phyloP scores from a whole-genome alignment of 2,329 filamentous ascomycete genomes.

The Phymatotrichopsis omnivora region DNA sequence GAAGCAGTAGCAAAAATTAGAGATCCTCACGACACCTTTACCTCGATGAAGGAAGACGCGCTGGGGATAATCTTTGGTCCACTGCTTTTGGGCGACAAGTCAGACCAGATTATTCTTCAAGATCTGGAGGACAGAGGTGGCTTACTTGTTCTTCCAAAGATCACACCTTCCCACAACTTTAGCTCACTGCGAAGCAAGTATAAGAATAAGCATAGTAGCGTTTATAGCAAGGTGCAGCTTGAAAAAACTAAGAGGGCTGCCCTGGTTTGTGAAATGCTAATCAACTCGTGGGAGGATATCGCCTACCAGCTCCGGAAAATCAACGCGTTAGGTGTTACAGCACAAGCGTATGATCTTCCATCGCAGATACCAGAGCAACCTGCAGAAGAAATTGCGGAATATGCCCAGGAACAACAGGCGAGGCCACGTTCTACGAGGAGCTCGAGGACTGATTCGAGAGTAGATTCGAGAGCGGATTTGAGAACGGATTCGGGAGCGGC shows the following conservation, averaged over 20 bases:
- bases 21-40: conserved; percentile 44
- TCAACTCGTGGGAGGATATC: conserved; percentile 54
- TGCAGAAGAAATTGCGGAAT: not conserved
- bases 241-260: conserved; percentile 35
- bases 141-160: conserved; percentile 22
- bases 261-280: conserved; percentile 51
- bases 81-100: conserved; percentile 47
- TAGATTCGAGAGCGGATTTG: no score
- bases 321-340: conserved; percentile 30
- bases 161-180: conserved; percentile 17
- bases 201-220: conserved; percentile 23
- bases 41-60: conserved; percentile 54
- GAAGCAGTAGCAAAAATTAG: conserved; percentile 40
- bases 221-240: conserved; percentile 37
- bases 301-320: conserved; percentile 50
- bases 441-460: no score
- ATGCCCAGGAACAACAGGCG: no score
- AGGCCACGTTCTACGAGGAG: no score
- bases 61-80: conserved; percentile 57
- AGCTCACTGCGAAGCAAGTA: conserved; percentile 19
- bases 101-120: conserved; percentile 38
- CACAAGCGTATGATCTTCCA: conserved; percentile 25
- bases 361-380: not conserved
- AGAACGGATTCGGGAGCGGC: conserved; percentile 13
- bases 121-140: conserved; percentile 40